Base-by-base conservation (phyloP, 164 flowering plant species). In the Annona squamosa region DNA sequence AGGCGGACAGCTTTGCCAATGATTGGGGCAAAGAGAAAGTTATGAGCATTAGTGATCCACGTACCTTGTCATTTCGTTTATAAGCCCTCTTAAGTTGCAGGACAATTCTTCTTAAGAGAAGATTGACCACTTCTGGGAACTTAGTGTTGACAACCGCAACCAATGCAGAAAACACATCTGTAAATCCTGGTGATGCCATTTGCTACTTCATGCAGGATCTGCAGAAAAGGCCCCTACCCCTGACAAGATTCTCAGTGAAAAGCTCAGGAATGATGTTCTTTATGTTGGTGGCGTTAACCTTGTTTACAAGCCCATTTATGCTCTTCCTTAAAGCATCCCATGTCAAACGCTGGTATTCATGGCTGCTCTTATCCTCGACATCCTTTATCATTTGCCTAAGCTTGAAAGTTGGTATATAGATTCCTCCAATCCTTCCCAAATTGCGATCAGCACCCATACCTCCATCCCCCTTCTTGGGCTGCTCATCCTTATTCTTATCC, bases 241-340 rank as follows among this genome's bases (percentile, higher is more conserved):
- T 77, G 12, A 92, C 88, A 68, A 96, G 72, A 82, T 93, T 96
- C 83, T 96, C 98, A 0, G 87, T 85, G 79, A 96, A 90, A 3
- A 96, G 76, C 71, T 96, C 99, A 0, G 94, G 98, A 18, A 96
- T 90, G 3, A 93, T 96, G 70, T 96, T 89, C 81, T 93, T 91
- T 17, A 90, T 84, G 68, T 96, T 96, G 0, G 89, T 80, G 0
- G 97, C 98, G 84, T 92, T 96, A 0, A 96, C 98, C 74, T 96
- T 96, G 82, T 93, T 96, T 7, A 96, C 97, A 43, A 93, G 84
- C 43, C 99, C 99, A 81, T 93, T 93, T 4, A 96, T 93, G 77
- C 97, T 91, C 82, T 96, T 96, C 5, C 96, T 83, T 61, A 96
- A 83, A 1, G 99, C 99, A 82, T 93, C 98, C 99, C 99, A 96